phyloP scores from a whole-genome alignment of 169 alveolate genomes.

The Theileria annulata region DNA sequence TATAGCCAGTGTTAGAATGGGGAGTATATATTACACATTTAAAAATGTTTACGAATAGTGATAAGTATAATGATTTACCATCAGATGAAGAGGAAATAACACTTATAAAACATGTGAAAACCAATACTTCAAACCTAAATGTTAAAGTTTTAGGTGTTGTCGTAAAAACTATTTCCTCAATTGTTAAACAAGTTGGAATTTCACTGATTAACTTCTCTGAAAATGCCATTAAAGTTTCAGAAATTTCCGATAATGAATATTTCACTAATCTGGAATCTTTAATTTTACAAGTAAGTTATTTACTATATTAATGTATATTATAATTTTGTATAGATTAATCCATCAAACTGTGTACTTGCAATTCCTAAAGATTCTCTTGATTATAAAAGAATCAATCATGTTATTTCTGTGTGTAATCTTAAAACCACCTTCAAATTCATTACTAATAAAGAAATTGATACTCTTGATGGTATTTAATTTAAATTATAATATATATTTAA shows the following conservation, averaged over 20 bases:
- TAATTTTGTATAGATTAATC: constrained; percentile 34
- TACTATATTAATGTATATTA: too few relatives aligned
- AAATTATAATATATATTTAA: too few relatives aligned
- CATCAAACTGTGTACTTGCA: constrained; percentile 51
- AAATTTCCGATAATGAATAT: constrained; percentile 59
- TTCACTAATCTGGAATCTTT: constrained; percentile 62
- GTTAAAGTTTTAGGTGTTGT: constrained; percentile 31
- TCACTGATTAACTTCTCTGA: constrained; percentile 42
- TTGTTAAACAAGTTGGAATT: constrained; percentile 45
- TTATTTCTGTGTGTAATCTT: constrained; percentile 46
- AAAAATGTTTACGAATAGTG: background rate
- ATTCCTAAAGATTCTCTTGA: constrained; percentile 45
- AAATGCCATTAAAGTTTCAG: constrained; percentile 36
- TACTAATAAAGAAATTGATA: background rate
- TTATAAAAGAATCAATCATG: constrained; percentile 49
- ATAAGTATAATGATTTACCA: background rate
- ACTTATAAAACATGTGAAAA: background rate
- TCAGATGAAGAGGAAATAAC: constrained; percentile 20
- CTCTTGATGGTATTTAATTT: constrained; percentile 28
- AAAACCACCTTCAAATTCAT: constrained; percentile 19
- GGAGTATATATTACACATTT: too few relatives aligned
- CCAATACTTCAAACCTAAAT: constrained; percentile 22
- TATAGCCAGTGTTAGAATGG: background rate
- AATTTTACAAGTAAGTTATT: constrained; percentile 49
- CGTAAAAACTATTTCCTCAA: constrained; percentile 21